Evolutionary conservation across 306 rosid genomes (phyloP), one percentile per base, ranked within the genome.

Genomic region (Trifolium pratense): DNA sequence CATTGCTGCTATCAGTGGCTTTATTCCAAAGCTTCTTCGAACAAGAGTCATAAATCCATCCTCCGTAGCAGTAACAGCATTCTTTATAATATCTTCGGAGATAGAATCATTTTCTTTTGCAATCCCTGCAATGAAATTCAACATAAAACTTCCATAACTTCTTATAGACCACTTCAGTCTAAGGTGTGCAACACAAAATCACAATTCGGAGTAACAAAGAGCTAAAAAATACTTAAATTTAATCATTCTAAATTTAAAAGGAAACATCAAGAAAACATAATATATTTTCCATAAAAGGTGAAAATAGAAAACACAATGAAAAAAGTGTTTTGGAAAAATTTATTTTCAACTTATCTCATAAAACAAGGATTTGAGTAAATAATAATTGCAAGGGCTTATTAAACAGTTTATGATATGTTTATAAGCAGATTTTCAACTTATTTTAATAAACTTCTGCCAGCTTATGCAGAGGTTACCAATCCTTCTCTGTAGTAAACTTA

Each of bases 1-100:
- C 52, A 89, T 72, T 13, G 97, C 92, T 59, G 98, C 96, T 74
- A 90, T 83, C 63, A 82, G 45, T 46, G 97, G 97, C 79, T 89
- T 89, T 82, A 89, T 87, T 55, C 87, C 95, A 60, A 84, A 85
- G 34, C 85, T 78, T 76, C 90, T 89, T 43, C 93, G 90, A 55
- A 92, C 97, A 73, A 90, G 89, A 68, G 89, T 87, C 67, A 90
- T 84, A 83, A 92, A 90, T 39, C 95, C 98, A 31, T 90, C 96
- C 82, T 90, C 98, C 7, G 98, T 92, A 39, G 92, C 89, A 56
- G 86, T 83, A 87, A 92, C 85, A 74, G 97, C 93, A 64, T 81
- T 84, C 71, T 76, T 86, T 63, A 90, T 84, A 45, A 78, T 75
- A 66, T 84, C 95, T 83, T 86, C 92, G 14, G 94, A 81, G 67